These are phyloP conservation scores for Pythium folliculosum DNA, from an alignment of 352 stramenopile species.

Conservation along the genomic window DNA sequence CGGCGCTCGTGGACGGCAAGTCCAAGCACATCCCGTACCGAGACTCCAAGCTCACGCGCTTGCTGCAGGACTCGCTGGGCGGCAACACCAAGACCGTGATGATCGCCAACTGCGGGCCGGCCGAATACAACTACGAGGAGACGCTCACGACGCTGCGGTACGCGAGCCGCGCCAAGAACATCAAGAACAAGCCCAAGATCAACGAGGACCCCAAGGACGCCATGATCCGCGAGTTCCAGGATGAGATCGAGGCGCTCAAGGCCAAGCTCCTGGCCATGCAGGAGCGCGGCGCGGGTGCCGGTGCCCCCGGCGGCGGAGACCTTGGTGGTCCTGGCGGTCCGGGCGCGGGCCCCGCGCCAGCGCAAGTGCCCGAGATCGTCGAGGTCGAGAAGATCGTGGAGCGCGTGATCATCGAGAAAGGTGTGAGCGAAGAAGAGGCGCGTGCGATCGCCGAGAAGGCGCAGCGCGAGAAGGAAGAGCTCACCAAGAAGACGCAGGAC, in stretches of 20 bases:
- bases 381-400: constrained; percentile 87
- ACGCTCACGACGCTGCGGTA: constrained; percentile 95
- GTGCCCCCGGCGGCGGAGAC: not conserved
- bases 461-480: constrained; percentile 76
- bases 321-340: constrained; percentile 1
- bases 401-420: constrained; percentile 81
- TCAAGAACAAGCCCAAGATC: constrained; percentile 99
- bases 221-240: constrained; percentile 97
- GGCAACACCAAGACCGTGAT: constrained; percentile 99
- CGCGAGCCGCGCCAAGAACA: constrained; percentile 98
- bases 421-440: constrained; percentile 78
- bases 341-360: not conserved
- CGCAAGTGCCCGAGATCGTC: constrained; percentile 45
- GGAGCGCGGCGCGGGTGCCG: constrained; percentile 32
- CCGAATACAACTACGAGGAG: constrained; percentile 98
- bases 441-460: constrained; percentile 70
- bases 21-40: constrained; percentile 91
- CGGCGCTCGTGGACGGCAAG: constrained; percentile 84
- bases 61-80: constrained; percentile 96
- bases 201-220: constrained; percentile 98
- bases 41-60: constrained; percentile 97
- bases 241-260: constrained; percentile 95
- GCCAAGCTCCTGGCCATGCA: constrained; percentile 69
- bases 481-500: constrained; percentile 67
- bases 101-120: constrained; percentile 96